Base-by-base conservation (phyloP, 768 basidiomycete genomes). In the Daedalea quercina region DNA sequence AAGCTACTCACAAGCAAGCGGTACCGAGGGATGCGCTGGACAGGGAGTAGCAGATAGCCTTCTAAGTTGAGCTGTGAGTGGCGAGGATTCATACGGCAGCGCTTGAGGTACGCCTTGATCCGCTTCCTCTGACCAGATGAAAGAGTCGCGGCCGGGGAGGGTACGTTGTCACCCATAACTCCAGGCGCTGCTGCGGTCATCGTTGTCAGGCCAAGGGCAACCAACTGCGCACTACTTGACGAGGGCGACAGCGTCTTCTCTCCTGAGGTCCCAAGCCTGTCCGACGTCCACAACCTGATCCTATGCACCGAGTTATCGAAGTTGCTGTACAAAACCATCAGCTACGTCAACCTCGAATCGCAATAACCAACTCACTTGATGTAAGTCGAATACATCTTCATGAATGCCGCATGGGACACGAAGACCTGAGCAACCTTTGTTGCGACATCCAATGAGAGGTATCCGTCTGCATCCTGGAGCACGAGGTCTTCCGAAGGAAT, bases 301-400 rank as follows among this genome's bases (percentile, higher is more conserved):
- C 94, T 84, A 56, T 90, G 82, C 11, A 94, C 80, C 1, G 93
- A 89, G 65, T 85, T 91, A 67, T 98, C 94, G 67, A 97, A 98
- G 68, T 95, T 94, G 70, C 91, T 94, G 61, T 33, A 57, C 28
- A 13, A 13, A 24, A 46, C 24, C 25, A 51, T 17, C 33, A 49
- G 52, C 59, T 1, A 40, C 6, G 9, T 23, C 51, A 37, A 67
- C 59, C 52, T 51, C 40, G 33, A 34, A 34, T 40, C 8, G 15
- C 53, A 33, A 37, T 42, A 47, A 46, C 53, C 54, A 57, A 70
- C 87, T 65, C 66, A 93, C 91, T 98, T 97, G 76, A 95, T 95
- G 67, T 97, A 99, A 42, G 87, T 89, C 28, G 93, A 94, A 67
- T 99, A 99, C 88, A 98, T 97, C 73, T 77, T 90, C 90, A 99